Conservation (phyloP, 2,329 filamentous ascomycete genomes). For the Bimuria novae-zelandiae region DNA sequence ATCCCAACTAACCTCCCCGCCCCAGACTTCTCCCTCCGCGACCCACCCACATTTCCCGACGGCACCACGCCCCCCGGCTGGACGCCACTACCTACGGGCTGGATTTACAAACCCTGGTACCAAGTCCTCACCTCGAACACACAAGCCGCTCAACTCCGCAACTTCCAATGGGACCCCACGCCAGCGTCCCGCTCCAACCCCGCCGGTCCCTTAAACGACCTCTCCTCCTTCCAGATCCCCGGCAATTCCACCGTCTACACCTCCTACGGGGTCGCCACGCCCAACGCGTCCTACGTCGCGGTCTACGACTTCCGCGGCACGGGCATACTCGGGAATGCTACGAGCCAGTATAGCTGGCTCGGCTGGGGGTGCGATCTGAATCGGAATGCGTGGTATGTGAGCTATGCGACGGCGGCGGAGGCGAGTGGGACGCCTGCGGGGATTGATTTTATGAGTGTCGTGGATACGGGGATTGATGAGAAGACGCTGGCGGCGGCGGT, state of each 20-base stretch:
- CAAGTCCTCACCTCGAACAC: conserved; percentile 21
- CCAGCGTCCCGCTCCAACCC: conserved; percentile 11
- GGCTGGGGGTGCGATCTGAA: conserved; percentile 24
- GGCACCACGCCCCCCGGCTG: conserved; percentile 4
- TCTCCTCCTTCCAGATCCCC: conserved; percentile 24
- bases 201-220: conserved; percentile 19
- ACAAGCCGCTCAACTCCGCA: conserved; percentile 15
- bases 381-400: conserved; percentile 15
- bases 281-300: background rate
- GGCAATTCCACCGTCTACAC: conserved; percentile 19
- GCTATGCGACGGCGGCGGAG: conserved; percentile 16
- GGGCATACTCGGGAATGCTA: conserved; percentile 18
- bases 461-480: conserved; percentile 13
- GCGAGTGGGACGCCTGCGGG: conserved; percentile 17
- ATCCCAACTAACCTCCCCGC: background rate
- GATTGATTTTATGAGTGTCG: conserved; percentile 23
- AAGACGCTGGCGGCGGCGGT: conserved; percentile 11
- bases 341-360: conserved; percentile 16
- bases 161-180: conserved; percentile 26
- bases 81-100: conserved; percentile 12
- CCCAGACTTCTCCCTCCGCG: background rate
- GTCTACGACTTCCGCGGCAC: conserved; percentile 18
- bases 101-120: conserved; percentile 25
- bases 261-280: conserved; percentile 21
- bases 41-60: background rate